These are phyloP conservation scores for Hypoxylon crocopeplum DNA, from an alignment of 495 filamentous ascomycete genomes.

Conservation along the genomic window DNA sequence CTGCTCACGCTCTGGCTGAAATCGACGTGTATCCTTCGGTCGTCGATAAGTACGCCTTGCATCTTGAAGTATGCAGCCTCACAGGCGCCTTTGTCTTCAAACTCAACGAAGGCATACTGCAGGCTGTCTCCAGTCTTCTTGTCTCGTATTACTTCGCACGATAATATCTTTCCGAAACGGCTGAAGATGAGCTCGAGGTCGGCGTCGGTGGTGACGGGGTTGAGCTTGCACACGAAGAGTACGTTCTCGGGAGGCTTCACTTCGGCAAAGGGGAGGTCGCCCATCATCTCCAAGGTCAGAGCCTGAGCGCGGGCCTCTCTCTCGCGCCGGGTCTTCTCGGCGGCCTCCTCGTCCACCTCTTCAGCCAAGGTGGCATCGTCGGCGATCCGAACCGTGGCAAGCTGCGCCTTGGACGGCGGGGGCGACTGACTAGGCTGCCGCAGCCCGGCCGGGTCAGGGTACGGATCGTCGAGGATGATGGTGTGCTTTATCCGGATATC, in stretches of 20 bases:
- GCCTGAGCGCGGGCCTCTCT: slow-evolving; percentile 94
- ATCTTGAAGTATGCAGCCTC: slow-evolving; percentile 99
- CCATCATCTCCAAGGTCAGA: slow-evolving; percentile 95
- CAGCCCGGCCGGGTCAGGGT: slow-evolving; percentile 76
- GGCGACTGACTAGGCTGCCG: slow-evolving; percentile 80
- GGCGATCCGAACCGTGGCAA: slow-evolving; percentile 90
- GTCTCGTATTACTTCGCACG: slow-evolving; percentile 96
- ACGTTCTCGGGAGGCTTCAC: slow-evolving; percentile 98
- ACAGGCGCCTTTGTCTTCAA: slow-evolving; percentile 87
- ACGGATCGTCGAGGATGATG: slow-evolving; percentile 87
- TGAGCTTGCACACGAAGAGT: slow-evolving; percentile 97
- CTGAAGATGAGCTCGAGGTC: slow-evolving; percentile 95
- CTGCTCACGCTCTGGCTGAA: slow-evolving; percentile 97
- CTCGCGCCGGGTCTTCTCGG: slow-evolving; percentile 83
- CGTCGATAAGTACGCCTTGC: slow-evolving; percentile 95
- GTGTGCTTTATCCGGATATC: slow-evolving; percentile 95
- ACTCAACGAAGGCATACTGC: slow-evolving; percentile 98
- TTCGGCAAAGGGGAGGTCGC: slow-evolving; percentile 95
- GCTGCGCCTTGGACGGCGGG: slow-evolving; percentile 80
- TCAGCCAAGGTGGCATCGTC: slow-evolving; percentile 78
- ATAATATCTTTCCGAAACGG: slow-evolving; percentile 93
- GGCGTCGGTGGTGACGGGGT: slow-evolving; percentile 93
- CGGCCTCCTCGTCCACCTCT: slow-evolving; percentile 73
- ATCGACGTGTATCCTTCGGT: slow-evolving; percentile 97
- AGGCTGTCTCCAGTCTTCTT: slow-evolving; percentile 92